phyloP scores from a whole-genome alignment of 345 rosid species.

The Melaleuca alternifolia region DNA sequence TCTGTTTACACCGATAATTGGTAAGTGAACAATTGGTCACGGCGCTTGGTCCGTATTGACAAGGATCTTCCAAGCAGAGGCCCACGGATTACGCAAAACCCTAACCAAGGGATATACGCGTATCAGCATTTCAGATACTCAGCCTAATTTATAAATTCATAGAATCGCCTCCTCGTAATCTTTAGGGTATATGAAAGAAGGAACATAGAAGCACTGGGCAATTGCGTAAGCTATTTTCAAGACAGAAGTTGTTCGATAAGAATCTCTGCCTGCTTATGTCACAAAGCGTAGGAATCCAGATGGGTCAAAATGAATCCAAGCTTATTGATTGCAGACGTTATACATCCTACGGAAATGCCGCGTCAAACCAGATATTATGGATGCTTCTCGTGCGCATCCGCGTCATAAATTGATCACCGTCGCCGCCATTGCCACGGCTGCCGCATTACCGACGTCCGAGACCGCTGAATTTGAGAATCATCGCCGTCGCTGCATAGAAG shows the following conservation, averaged over 20 bases:
- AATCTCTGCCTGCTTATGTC: background rate
- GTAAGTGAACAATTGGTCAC: too few relatives aligned
- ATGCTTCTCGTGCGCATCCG: background rate
- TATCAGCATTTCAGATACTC: background rate
- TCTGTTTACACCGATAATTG: too few relatives aligned
- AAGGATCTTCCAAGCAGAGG: background rate
- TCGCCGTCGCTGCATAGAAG: background rate
- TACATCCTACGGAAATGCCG: background rate
- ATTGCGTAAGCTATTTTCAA: background rate
- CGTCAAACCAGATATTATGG: background rate
- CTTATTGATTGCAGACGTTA: background rate
- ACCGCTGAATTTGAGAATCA: background rate
- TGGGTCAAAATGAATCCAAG: background rate
- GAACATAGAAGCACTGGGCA: background rate
- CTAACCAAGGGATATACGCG: background rate
- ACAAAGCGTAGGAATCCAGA: background rate
- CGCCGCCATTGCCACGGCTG: background rate
- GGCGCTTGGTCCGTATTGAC: background rate
- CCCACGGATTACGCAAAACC: background rate
- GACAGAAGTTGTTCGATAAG: background rate
- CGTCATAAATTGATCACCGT: background rate
- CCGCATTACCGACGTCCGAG: background rate
- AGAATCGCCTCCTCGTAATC: background rate
- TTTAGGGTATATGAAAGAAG: background rate
- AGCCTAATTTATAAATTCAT: background rate